Base-by-base conservation (phyloP, 2,329 filamentous ascomycete genomes). In the Talaromyces verruculosus region DNA sequence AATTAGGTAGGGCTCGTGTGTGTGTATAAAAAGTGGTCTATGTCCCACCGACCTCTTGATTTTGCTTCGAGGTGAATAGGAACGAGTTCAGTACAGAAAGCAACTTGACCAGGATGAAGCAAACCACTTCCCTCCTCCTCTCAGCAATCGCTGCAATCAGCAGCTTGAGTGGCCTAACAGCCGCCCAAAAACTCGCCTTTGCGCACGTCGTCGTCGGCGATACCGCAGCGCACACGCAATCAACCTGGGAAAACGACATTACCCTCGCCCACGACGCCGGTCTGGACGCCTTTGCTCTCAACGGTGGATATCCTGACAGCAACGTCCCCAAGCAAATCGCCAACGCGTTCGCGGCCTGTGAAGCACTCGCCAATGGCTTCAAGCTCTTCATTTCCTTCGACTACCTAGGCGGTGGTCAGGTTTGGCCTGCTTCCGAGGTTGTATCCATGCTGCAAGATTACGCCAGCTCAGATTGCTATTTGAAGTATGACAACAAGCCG, bases 211-310 rank as follows among this genome's bases (percentile, higher is more conserved):
- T 74, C 59, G 72, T 72, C 22, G 71, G 71, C 19, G 73, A 75
- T 64, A 67, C 68, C 28, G 61, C 43, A 19, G 35, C 62, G 1
- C 63, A 65, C 41, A 45, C 49, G 13, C 47, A 65, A 39, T 35
- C 62, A 22, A 51, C 59, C 13, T 67, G 66, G 66, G 63, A 67
- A 35, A 62, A 45, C 39, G 76, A 81, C 65, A 79, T 81, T 10
- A 60, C 53, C 0, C 69, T 74, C 2, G 79, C 79, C 17, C 70
- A 79, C 65, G 72, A 68, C 2, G 74, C 78, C 5, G 69, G 73
- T n/a, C 78, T 81, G 61, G 79, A 81, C 67, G 79, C 72, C 43
- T 81, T 81, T 68, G 79, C 74, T 3, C 72, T 81, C 13, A 81
- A 79, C 67, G 74, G 77, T 28, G 78, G 72, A 6, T 71, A 69